Percentiles rank a stretch among this genome's conserved stretches.
Conservation (phyloP, 2,329 filamentous ascomycete genomes). For the Elsinoe perseae region DNA sequence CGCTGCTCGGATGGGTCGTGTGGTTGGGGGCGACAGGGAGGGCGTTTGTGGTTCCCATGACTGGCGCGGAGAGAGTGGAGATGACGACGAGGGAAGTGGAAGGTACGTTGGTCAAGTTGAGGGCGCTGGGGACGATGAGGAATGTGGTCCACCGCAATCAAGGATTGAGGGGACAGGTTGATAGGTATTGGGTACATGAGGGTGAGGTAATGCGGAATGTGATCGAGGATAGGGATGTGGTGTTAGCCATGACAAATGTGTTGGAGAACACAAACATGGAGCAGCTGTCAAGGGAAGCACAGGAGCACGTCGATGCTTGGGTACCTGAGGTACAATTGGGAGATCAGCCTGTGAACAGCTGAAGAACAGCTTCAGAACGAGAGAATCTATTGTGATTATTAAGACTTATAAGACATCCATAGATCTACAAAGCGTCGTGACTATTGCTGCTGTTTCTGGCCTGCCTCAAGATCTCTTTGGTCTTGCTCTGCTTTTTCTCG, state of each 20-base stretch:
- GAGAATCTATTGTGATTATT: too few relatives aligned
- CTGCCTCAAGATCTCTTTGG: constrained; percentile 4
- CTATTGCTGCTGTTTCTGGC: background rate
- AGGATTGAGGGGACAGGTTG: constrained; percentile 56
- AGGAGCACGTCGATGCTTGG: constrained; percentile 43
- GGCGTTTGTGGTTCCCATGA: constrained; percentile 58
- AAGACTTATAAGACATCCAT: too few relatives aligned
- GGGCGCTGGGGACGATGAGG: constrained; percentile 64
- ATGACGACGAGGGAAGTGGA: constrained; percentile 49
- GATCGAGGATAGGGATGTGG: constrained; percentile 70
- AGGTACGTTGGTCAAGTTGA: constrained; percentile 57
- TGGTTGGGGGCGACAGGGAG: constrained; percentile 75
- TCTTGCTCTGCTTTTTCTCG: constrained; percentile 16
- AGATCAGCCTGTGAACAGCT: background rate
- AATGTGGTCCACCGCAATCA: constrained; percentile 73
- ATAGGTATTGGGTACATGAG: constrained; percentile 76
- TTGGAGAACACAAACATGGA: constrained; percentile 57
- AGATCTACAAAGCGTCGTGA: background rate
- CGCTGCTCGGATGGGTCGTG: constrained; percentile 54
- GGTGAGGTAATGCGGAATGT: constrained; percentile 62
- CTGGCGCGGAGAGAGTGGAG: constrained; percentile 60
- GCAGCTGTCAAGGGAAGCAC: constrained; percentile 55
- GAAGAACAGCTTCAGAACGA: background rate
- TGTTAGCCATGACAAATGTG: constrained; percentile 62
- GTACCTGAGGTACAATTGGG: background rate